Base-by-base conservation (phyloP, 192 early-diverging fungal species). In the Coemansia sp. region DNA sequence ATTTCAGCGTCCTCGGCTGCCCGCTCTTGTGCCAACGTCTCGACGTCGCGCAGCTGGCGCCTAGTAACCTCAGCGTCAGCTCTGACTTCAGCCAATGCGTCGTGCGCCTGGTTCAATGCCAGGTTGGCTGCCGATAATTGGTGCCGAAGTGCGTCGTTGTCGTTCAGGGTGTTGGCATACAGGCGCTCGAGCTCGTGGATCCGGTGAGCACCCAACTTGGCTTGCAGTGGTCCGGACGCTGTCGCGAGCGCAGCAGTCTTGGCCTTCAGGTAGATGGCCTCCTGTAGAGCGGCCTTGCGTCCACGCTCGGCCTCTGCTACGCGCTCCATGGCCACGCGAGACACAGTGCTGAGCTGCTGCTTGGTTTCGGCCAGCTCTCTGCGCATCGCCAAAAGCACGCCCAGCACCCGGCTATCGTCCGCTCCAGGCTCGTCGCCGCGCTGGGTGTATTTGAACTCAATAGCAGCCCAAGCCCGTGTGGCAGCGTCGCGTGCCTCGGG, bases 181-280 rank as follows among this genome's bases (percentile, higher is more conserved):
- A 77, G 72, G 5, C 79, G 74, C 71, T 84, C 83, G 14, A 84
- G 63, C 40, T 81, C 74, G 45, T 69, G 71, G 39, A 70, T 78
- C 9, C 83, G 77, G 51, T 68, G 69, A 37, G 64, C 43, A 67
- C 69, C 70, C 36, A 77, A 69, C 45, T 75, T 74, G 10, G 59
- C 43, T 28, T 81, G 55, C 24, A 84, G 42, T 24, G 70, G 75
- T 9, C 70, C 59, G 36, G 57, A 74, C n/a, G 43, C 72, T 0
- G 67, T 57, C 0, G 69, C 64, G 51, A 84, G 63, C 5, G 83
- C 83, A 6, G 75, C 74, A 9, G 74, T 73, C 59, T 81, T 81
- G 63, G 78, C 72, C 56, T 81, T 81, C 48, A 84, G 67, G 48
- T 78, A 81, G n/a, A 84, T 71, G 8, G 83, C 83, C 76, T 84